A percentile compares a stretch with the other conserved stretches of the same genome.
Conservation (phyloP, 2,329 filamentous ascomycete genomes). For the Neobulgaria alba region DNA sequence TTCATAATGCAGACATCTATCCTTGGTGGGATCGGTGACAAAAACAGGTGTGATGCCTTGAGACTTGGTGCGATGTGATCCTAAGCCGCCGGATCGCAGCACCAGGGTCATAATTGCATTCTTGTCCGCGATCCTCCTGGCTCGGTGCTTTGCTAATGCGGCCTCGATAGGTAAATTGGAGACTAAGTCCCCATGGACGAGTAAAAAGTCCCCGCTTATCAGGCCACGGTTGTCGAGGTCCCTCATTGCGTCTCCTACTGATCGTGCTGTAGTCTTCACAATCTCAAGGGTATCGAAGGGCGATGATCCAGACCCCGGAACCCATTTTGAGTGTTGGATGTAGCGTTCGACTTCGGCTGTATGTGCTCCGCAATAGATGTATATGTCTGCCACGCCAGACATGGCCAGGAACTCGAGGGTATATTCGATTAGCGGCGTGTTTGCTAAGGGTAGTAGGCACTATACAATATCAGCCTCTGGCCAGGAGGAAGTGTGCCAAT, state of each 20-base stretch:
- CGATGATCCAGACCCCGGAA: constrained; percentile 49
- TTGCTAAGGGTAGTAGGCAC: constrained; percentile 89
- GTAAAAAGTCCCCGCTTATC: constrained; percentile 82
- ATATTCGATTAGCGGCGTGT: constrained; percentile 93
- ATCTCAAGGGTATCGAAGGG: constrained; percentile 77
- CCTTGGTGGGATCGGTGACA: constrained; percentile 70
- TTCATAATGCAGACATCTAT: constrained; percentile 87
- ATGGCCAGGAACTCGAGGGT: constrained; percentile 93
- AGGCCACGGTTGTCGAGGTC: constrained; percentile 82
- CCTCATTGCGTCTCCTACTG: constrained; percentile 87
- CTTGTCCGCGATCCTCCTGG: constrained; percentile 72
- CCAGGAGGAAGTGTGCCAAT: too few species aligned
- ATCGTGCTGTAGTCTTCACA: constrained; percentile 75
- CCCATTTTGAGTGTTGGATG: constrained; percentile 72
- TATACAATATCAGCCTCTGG: too few species aligned
- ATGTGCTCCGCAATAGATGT: constrained; percentile 83
- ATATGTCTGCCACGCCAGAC: constrained; percentile 90
- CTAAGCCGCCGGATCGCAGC: constrained; percentile 64
- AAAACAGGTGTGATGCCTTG: constrained; percentile 74
- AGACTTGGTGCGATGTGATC: constrained; percentile 66
- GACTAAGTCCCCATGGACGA: constrained; percentile 88
- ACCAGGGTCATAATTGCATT: constrained; percentile 98
- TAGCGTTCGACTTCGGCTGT: constrained; percentile 82
- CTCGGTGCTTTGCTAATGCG: constrained; percentile 69
- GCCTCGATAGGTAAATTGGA: constrained; percentile 80